Percentiles rank a stretch among this genome's conserved stretches.
These are phyloP conservation scores for Calamus simplicifolius DNA, from an alignment of 176 grass and related monocot species.

Conservation along the genomic window DNA sequence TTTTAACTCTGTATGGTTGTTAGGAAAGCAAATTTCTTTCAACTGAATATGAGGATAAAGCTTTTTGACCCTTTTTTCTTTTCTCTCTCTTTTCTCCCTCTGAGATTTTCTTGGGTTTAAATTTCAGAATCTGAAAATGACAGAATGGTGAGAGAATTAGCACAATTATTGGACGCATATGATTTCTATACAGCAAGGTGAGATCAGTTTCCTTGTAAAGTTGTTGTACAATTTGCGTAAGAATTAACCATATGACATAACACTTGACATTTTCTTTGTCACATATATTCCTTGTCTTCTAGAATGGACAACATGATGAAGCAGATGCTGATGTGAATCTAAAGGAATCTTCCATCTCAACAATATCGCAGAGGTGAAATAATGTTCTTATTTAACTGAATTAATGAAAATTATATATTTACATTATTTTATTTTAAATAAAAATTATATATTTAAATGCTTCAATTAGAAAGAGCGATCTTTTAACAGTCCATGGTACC, in stretches of 20 bases:
- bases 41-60: too few relatives aligned
- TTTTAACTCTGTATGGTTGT: too few relatives aligned
- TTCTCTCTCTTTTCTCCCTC: not conserved
- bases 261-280: too few relatives aligned
- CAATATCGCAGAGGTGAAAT: slow-evolving; percentile 65
- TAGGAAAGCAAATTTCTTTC: too few relatives aligned
- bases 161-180: slow-evolving; percentile 75
- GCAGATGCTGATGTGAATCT: slow-evolving; percentile 21
- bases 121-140: slow-evolving; percentile 32
- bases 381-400: not conserved
- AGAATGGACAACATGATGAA: slow-evolving; percentile 30
- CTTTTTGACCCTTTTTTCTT: not conserved
- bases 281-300: slow-evolving; percentile 4
- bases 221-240: too few relatives aligned
- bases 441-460: too few relatives aligned
- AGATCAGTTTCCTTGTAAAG: slow-evolving; percentile 12
- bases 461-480: too few relatives aligned
- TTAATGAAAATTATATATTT: too few relatives aligned
- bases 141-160: slow-evolving; percentile 54
- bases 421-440: too few relatives aligned
- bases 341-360: slow-evolving; percentile 29
- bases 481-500: too few relatives aligned
- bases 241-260: too few relatives aligned
- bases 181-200: slow-evolving; percentile 48
- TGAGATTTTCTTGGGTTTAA: slow-evolving; percentile 7